phyloP scores from a whole-genome alignment of 106 monocot genomes.

The Alisma plantagoaquatica region DNA sequence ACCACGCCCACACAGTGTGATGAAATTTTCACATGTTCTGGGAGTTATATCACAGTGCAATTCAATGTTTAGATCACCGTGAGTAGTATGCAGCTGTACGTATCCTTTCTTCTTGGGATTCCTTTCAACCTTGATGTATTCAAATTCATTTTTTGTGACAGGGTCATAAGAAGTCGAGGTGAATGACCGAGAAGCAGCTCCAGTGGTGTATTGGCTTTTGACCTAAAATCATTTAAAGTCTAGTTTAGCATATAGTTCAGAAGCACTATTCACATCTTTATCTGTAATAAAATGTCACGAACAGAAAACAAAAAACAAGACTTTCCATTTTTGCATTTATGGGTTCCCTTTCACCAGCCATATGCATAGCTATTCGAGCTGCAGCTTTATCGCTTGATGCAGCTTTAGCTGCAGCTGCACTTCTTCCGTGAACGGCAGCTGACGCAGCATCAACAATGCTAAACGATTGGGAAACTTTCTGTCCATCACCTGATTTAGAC shows the following conservation, averaged over 20 bases:
- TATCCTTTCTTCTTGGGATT: conserved; percentile 97
- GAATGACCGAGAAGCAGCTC: conserved; percentile 91
- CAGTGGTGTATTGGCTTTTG: conserved; percentile 81
- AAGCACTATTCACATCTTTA: too few relatives aligned
- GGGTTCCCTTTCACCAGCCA: conserved; percentile 83
- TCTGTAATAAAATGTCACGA: too few relatives aligned
- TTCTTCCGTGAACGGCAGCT: conserved; percentile 88
- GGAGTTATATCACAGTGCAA: conserved; percentile 95
- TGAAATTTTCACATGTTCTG: conserved; percentile 87
- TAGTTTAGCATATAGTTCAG: too few relatives aligned
- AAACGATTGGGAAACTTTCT: conserved; percentile 44
- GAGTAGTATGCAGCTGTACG: conserved; percentile 92
- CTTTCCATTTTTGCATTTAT: conserved; percentile 90
- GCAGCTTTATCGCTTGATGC: conserved; percentile 75
- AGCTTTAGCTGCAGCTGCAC: conserved; percentile 85
- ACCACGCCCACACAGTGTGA: conserved; percentile 95
- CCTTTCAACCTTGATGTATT: conserved; percentile 87
- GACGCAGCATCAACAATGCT: conserved; percentile 99
- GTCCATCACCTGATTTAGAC: conserved; percentile 28
- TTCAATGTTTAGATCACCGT: conserved; percentile 89
- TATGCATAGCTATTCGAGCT: conserved; percentile 84
- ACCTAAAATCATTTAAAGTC: conserved; percentile 36
- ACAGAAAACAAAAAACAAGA: background rate
- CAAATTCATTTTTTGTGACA: conserved; percentile 89
- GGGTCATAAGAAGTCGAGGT: conserved; percentile 96